Base-by-base conservation (phyloP, 2,329 filamentous ascomycete species). In the Westerdykella aurantiaca region DNA sequence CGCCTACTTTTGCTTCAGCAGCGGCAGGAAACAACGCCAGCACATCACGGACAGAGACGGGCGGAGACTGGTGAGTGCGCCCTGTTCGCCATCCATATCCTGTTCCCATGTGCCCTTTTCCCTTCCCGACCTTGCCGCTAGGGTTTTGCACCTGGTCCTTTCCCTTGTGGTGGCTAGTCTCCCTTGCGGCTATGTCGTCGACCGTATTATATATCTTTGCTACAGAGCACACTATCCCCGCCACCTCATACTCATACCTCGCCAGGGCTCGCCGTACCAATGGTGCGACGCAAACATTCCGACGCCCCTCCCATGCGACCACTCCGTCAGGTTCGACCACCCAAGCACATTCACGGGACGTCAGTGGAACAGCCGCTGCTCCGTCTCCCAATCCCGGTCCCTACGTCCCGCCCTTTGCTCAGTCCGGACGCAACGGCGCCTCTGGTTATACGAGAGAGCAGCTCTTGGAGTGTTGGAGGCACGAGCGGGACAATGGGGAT, bases 391-490 rank as follows among this genome's bases (percentile, higher is more conserved):
- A 67, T 49, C 59, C 71, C 40, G 72, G 71, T 52, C 71, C 70
- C 56, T 84, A 82, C 61, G 77, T 83, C 39, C 81, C 78, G 59
- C 80, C 77, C 57, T 82, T 83, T 64, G 71, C 73, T 63, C 76
- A 69, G 61, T 73, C 72, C 49, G 77, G 68, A 47, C 78, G 80
- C 55, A 82, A 79, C 55, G 77, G 77, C 46, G 70, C 80, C 34
- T 69, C 71, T 42, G 60, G 85, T 55, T 95, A 94, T 68, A 81
- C 81, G 51, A 87, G 83, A 66, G 86, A 90, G 2, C 81, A 94
- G 52, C 73, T 96, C 49, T 73, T 95, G 45, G 79, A 82, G 44
- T 78, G 95, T 52, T 91, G 81, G 68, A 80, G 78, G 55, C 67
- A 69, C 45, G 77, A 82, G 57, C 70, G 72, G 48, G 73, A 78